Percentiles rank a stretch among this genome's conserved stretches.
phyloP scores from a whole-genome alignment of 2,329 filamentous ascomycete species.

The Emydomyces testavorans region DNA sequence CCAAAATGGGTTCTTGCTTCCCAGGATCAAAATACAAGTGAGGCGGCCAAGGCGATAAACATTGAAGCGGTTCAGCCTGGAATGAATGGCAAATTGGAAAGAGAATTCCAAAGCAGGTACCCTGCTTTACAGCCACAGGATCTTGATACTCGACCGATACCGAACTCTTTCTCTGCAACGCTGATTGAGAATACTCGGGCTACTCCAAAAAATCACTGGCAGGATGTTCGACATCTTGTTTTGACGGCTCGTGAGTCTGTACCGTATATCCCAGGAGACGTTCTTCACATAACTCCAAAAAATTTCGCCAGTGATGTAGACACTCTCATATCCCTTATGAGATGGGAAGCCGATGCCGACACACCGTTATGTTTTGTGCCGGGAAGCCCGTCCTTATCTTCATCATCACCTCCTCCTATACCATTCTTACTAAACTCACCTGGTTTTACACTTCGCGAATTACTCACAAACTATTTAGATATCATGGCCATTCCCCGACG shows the following conservation, averaged over 20 bases:
- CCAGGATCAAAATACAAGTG: neutral
- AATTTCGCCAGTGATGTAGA: slow-evolving; percentile 77
- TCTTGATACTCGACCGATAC: slow-evolving; percentile 46
- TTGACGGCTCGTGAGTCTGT: slow-evolving; percentile 40
- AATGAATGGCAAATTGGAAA: neutral
- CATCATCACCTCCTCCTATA: slow-evolving; percentile 24
- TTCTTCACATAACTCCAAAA: slow-evolving; percentile 71
- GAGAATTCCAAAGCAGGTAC: neutral
- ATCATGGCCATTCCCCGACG: slow-evolving; percentile 81
- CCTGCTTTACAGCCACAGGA: slow-evolving; percentile 7
- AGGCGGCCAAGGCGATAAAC: neutral
- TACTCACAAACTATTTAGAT: slow-evolving; percentile 76
- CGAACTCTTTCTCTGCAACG: slow-evolving; percentile 44
- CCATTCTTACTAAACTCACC: slow-evolving; percentile 28
- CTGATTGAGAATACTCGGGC: slow-evolving; percentile 58
- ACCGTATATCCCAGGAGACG: slow-evolving; percentile 60
- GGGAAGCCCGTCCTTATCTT: slow-evolving; percentile 19
- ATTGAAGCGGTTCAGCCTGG: neutral
- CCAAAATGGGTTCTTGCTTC: slow-evolving; percentile 54
- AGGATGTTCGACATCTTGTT: slow-evolving; percentile 77
- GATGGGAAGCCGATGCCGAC: slow-evolving; percentile 65
- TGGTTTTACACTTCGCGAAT: slow-evolving; percentile 54
- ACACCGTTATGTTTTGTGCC: slow-evolving; percentile 45
- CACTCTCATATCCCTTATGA: slow-evolving; percentile 64
- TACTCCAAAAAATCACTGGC: slow-evolving; percentile 71